Percentiles rank a stretch among this genome's conserved stretches.
These are phyloP conservation scores for Panicum virgatum DNA, from an alignment of 202 grass and related monocot genomes.

Conservation along the genomic window DNA sequence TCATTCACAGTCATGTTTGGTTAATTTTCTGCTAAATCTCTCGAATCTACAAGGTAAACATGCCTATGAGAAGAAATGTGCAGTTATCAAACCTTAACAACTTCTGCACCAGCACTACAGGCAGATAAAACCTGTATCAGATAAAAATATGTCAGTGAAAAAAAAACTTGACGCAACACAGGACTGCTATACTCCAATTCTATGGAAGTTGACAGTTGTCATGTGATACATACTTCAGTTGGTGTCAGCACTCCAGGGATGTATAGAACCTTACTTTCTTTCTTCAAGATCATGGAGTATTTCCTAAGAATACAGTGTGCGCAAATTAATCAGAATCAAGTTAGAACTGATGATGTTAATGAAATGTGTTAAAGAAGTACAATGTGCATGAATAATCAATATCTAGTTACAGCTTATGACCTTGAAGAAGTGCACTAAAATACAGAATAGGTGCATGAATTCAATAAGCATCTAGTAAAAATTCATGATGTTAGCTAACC, in stretches of 20 bases:
- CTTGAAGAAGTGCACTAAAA: background rate
- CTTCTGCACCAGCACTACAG: slow-evolving; percentile 64
- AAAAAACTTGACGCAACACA: background rate
- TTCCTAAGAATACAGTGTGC: slow-evolving; percentile 52
- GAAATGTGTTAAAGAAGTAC: slow-evolving; percentile 1
- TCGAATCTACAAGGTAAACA: background rate
- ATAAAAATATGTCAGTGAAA: slow-evolving; percentile 22
- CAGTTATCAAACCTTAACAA: slow-evolving; percentile 62
- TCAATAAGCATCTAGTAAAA: background rate
- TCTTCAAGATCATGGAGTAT: slow-evolving; percentile 62
- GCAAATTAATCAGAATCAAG: slow-evolving; percentile 22
- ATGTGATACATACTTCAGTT: slow-evolving; percentile 71
- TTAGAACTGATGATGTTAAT: background rate
- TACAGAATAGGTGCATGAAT: background rate
- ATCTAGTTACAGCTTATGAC: background rate
- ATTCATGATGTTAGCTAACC: background rate
- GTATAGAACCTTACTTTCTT: slow-evolving; percentile 69
- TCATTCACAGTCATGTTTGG: background rate
- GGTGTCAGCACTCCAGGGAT: slow-evolving; percentile 92
- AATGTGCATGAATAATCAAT: slow-evolving; percentile 26
- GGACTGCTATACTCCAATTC: slow-evolving; percentile 12
- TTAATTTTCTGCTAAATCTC: slow-evolving; percentile 17
- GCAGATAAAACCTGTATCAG: slow-evolving; percentile 71
- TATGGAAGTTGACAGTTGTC: slow-evolving; percentile 8
- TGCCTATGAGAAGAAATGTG: slow-evolving; percentile 22